These are phyloP conservation scores for Plantago ovata DNA, from an alignment of 257 asterid species.

Conservation along the genomic window DNA sequence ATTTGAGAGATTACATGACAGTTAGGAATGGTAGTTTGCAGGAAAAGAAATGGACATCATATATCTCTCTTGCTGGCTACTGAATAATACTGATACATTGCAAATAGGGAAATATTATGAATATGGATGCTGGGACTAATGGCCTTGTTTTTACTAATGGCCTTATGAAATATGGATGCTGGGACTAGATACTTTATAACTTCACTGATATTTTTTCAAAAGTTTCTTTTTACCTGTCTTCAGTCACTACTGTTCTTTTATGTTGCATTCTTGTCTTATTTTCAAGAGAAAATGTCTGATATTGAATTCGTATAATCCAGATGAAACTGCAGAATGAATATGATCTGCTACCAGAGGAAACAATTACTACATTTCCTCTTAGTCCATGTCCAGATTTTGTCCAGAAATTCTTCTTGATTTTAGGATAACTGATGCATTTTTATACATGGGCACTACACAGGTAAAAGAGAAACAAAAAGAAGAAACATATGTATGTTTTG, in stretches of 20 bases:
- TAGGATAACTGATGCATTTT: slow-evolving; percentile 3
- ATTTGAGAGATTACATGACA: slow-evolving; percentile 4
- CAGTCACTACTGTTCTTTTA: too few relatives aligned
- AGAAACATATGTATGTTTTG: background rate
- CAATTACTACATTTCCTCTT: background rate
- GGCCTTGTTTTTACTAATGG: background rate
- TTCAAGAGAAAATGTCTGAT: too few relatives aligned
- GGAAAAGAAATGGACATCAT: slow-evolving; percentile 28
- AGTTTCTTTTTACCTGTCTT: too few relatives aligned
- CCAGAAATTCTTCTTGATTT: background rate
- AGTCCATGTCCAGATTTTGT: background rate
- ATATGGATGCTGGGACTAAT: too few relatives aligned
- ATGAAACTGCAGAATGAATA: background rate
- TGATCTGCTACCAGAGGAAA: background rate
- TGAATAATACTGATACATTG: background rate
- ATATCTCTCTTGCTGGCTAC: slow-evolving; percentile 14
- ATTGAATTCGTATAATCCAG: background rate
- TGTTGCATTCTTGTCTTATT: too few relatives aligned
- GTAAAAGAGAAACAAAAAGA: background rate
- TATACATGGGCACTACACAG: slow-evolving; percentile 2
- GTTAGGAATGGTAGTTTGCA: slow-evolving; percentile 7
- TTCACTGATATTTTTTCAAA: too few relatives aligned
- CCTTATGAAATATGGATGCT: background rate
- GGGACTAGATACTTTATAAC: background rate
- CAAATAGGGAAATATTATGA: too few relatives aligned